Evolutionary conservation across 495 filamentous ascomycete species (phyloP).

Genomic region (Hypoxylon lenormandii): DNA sequence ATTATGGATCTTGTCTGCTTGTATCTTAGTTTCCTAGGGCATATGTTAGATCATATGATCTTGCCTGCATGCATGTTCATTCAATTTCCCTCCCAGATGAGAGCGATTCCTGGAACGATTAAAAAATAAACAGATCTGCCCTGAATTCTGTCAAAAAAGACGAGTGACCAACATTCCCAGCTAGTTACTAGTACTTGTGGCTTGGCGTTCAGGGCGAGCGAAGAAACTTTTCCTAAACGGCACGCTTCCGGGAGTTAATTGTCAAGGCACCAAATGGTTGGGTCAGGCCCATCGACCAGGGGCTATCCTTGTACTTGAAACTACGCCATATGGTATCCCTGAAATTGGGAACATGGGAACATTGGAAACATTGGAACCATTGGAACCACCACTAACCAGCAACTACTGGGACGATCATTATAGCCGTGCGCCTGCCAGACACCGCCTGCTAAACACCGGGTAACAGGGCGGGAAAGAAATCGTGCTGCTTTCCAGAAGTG

Average conservation of each 20-base stretch:
- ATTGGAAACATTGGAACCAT: too few species aligned
- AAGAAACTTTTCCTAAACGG: slow-evolving; percentile 45
- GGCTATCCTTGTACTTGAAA: slow-evolving; percentile 44
- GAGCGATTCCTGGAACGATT: slow-evolving; percentile 43
- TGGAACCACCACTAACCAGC: too few species aligned
- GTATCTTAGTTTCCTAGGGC: not conserved
- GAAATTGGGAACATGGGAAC: slow-evolving; percentile 10
- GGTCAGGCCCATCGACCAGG: slow-evolving; percentile 33
- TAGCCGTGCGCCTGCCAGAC: slow-evolving; percentile 24
- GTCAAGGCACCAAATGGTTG: slow-evolving; percentile 48
- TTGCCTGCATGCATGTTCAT: slow-evolving; percentile 43
- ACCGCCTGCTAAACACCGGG: not conserved
- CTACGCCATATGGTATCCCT: slow-evolving; percentile 40
- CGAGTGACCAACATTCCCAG: slow-evolving; percentile 32
- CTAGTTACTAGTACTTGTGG: slow-evolving; percentile 35
- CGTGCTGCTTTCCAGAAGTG: slow-evolving; percentile 34
- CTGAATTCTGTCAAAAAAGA: slow-evolving; percentile 21
- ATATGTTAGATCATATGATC: slow-evolving; percentile 50
- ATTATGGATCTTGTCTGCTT: slow-evolving; percentile 33
- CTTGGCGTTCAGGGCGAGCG: slow-evolving; percentile 41
- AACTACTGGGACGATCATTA: slow-evolving; percentile 24
- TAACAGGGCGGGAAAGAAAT: slow-evolving; percentile 18
- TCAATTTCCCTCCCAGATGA: slow-evolving; percentile 35
- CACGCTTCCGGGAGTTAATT: slow-evolving; percentile 47
- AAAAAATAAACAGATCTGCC: slow-evolving; percentile 39